Base-by-base conservation (phyloP, 169 alveolate species). In the Cryptosporidium viatorum region DNA sequence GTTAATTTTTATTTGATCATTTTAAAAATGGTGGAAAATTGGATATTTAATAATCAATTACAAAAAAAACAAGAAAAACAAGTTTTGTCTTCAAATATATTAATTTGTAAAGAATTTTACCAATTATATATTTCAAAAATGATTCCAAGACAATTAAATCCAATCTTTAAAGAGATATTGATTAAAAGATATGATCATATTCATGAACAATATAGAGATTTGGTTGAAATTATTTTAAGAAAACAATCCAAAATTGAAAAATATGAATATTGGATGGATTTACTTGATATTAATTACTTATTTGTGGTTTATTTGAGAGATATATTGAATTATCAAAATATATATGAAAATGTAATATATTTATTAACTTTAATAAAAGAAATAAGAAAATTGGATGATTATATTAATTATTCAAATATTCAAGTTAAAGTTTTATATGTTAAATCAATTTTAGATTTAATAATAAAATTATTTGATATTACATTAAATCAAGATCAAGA, bases 131-230 rank as follows among this genome's bases (percentile, higher is more conserved):
- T 45, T 45, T 45, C 55, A 12, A 45, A 45, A 10, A 45, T 45
- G 55, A 14, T 45, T 45, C 21, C 55, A 12, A 45, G 21, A 45
- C n/a, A 1, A 45, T 14, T 45, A 45, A 45, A 45, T 45, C 55
- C 71, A n/a, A 39, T 65, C 31, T 65, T 65, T 37, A 33, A 29
- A 1, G 71, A 65, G 3, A 37, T 65, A n/a, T 6, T 6, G 0
- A 65, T 65, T 65, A 31, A 31, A 33, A 65, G 50, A 37, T 65
- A 65, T 31, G 50, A 65, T 29, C 71, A 65, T 31, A 26, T 65
- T 33, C 23, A 65, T 12, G 71, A 65, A 10, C 26, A 65, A 14
- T 65, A 33, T 37, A 65, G 71, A 29, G 29, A 21, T 6, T 37
- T 65, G 51, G n/a, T 65, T 29, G 29, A n/a, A 7, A 1, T 33